Evolutionary conservation across 2,329 filamentous ascomycete species (phyloP).

Genomic region (Phialophora tarda): DNA sequence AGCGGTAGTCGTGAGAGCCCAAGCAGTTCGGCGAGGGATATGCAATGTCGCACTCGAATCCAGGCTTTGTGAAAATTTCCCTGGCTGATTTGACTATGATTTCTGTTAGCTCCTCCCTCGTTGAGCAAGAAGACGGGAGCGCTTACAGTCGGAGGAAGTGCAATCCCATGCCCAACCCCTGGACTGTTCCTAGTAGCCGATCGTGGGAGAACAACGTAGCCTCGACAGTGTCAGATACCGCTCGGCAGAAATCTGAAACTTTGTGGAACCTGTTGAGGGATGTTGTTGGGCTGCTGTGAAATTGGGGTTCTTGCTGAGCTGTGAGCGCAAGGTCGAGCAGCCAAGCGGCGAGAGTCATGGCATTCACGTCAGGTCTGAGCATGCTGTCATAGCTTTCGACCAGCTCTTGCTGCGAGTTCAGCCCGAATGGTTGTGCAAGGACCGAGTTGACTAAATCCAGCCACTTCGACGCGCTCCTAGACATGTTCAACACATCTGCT

Average conservation of each 20-base stretch:
- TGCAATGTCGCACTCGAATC: slow-evolving; percentile 47
- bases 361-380: slow-evolving; percentile 19
- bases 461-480: slow-evolving; percentile 15
- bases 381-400: slow-evolving; percentile 24
- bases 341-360: slow-evolving; percentile 27
- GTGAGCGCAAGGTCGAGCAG: slow-evolving; percentile 28
- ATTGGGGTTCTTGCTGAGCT: slow-evolving; percentile 22
- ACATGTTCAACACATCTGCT: slow-evolving; percentile 18
- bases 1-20: slow-evolving; percentile 43
- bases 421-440: slow-evolving; percentile 18
- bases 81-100: slow-evolving; percentile 42
- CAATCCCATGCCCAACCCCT: slow-evolving; percentile 42
- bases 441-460: slow-evolving; percentile 17
- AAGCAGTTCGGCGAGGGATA: slow-evolving; percentile 49
- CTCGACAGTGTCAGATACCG: slow-evolving; percentile 26
- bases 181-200: slow-evolving; percentile 43
- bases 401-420: slow-evolving; percentile 24
- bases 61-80: slow-evolving; percentile 47
- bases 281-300: slow-evolving; percentile 9
- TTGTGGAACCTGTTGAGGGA: slow-evolving; percentile 12
- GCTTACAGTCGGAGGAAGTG: slow-evolving; percentile 48
- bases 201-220: slow-evolving; percentile 39
- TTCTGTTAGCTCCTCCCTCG: not conserved
- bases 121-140: not conserved
- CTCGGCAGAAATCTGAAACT: slow-evolving; percentile 18